Evolutionary conservation across 805 yeast species (phyloP), one percentile per base, ranked within the genome.

Genomic region (Teunomyces cretensis): DNA sequence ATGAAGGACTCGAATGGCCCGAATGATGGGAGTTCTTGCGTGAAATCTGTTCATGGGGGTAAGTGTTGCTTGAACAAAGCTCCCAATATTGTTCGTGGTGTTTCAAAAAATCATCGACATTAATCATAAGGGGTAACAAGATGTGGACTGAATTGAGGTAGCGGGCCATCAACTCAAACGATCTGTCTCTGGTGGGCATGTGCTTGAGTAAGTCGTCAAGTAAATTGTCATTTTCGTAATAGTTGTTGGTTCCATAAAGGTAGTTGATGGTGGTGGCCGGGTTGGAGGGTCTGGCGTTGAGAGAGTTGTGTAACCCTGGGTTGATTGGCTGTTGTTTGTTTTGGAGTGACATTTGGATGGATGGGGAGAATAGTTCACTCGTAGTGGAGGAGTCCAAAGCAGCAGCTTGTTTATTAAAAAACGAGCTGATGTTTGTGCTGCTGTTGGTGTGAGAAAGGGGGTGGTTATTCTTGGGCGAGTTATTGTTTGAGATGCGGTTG

Each of bases 141-240:
- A 79, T 76, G 53, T 80, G 84, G 11, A 80, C 80, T 0, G 82
- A 76, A 40, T 70, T 72, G 9, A 74, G 57, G 51, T 76, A 80
- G 22, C 83, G 62, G 30, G 72, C 70, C 2, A 79, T 61, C 33
- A 80, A 61, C 44, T 73, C 78, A 51, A 65, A 73, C 0, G 81
- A 72, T 31, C 76, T 65, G 39, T 67, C 72, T 37, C 62, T 68
- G 1, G 73, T 55, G 11, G 85, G 84, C 11, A 80, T 51, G 46
- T 71, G 75, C 7, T 65, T 59, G n/a, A 64, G 53, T 11, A 80
- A 57, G 47, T 71, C 74, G 22, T 57, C 63, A 13, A 67, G 49
- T 8, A 71, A 51, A 39, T 62, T 53, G 6, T 57, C 64, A 46
- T 69, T 70, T 33, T 64, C 67, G 45, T 68, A 67, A 49, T 66